A percentile compares a stretch with the other conserved stretches of the same genome.
These are phyloP conservation scores for Pontederia paniculata DNA, from an alignment of 176 grass and related monocot species.

Conservation along the genomic window DNA sequence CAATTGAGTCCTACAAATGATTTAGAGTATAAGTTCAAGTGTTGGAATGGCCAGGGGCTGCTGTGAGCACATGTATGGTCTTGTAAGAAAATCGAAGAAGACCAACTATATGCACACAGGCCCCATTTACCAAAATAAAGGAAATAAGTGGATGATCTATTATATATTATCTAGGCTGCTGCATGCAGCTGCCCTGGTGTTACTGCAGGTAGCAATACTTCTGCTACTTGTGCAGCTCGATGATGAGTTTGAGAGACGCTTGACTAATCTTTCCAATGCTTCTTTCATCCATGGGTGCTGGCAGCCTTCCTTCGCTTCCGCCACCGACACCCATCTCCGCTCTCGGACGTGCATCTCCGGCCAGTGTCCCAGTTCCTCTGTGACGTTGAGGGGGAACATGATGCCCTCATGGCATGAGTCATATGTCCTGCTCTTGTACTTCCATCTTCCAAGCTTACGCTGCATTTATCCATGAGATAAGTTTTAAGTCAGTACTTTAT, in stretches of 20 bases:
- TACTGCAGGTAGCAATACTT: not conserved
- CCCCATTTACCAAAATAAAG: no score
- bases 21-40: no score
- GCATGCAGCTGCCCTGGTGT: no score
- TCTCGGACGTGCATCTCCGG: conserved; percentile 42
- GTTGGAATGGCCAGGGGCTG: no score
- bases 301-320: conserved; percentile 33
- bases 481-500: not conserved
- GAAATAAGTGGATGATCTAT: no score
- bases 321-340: conserved; percentile 32
- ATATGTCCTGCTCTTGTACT: conserved; percentile 33
- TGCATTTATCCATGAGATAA: conserved; percentile 12
- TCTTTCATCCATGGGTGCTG: conserved; percentile 39
- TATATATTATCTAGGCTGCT: no score
- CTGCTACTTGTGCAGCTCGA: not conserved
- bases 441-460: conserved; percentile 41
- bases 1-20: no score
- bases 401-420: conserved; percentile 30
- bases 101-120: no score
- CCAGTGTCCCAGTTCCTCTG: conserved; percentile 29
- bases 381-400: conserved; percentile 39
- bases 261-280: conserved; percentile 32
- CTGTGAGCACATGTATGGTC: no score
- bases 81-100: no score
- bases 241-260: conserved; percentile 12